A percentile compares a stretch with the other conserved stretches of the same genome.
Conservation (phyloP, 2,329 filamentous ascomycete species). For the Aspergillus alliaceus region DNA sequence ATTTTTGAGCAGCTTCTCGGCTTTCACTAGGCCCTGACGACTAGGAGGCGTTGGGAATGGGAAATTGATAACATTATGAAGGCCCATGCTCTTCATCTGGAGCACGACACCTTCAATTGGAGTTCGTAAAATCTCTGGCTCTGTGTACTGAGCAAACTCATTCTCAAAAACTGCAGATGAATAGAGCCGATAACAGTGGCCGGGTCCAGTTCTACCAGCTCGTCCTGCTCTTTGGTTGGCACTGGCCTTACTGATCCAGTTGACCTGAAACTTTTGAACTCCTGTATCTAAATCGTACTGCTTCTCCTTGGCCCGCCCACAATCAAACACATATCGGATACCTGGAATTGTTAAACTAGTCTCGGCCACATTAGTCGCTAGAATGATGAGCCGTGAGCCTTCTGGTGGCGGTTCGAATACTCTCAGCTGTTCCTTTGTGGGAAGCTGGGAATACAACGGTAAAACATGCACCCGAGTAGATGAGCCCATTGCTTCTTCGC, state of each 20-base stretch:
- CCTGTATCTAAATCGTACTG: conserved; percentile 84
- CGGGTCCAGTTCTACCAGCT: conserved; percentile 91
- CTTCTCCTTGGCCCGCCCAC: conserved; percentile 87
- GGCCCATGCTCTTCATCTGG: conserved; percentile 91
- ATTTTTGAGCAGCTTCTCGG: conserved; percentile 83
- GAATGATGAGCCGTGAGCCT: conserved; percentile 77
- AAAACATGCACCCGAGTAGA: conserved; percentile 77
- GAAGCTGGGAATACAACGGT: conserved; percentile 90
- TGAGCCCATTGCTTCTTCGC: conserved; percentile 57
- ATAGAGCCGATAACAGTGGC: conserved; percentile 93
- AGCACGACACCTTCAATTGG: conserved; percentile 91
- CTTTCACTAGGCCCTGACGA: conserved; percentile 70
- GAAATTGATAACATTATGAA: conserved; percentile 88
- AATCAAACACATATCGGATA: conserved; percentile 93
- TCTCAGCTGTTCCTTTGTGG: conserved; percentile 83
- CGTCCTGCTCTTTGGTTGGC: conserved; percentile 88
- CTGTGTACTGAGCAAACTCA: conserved; percentile 80
- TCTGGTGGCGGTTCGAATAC: conserved; percentile 86
- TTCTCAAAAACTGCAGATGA: conserved; percentile 89
- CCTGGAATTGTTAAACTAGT: conserved; percentile 96
- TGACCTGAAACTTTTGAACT: conserved; percentile 92
- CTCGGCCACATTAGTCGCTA: conserved; percentile 96
- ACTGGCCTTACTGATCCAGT: conserved; percentile 97
- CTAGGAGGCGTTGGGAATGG: conserved; percentile 93
- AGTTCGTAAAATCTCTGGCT: conserved; percentile 86